Conservation (phyloP, 164 flowering plant species). For the Nymphaea thermarum region DNA sequence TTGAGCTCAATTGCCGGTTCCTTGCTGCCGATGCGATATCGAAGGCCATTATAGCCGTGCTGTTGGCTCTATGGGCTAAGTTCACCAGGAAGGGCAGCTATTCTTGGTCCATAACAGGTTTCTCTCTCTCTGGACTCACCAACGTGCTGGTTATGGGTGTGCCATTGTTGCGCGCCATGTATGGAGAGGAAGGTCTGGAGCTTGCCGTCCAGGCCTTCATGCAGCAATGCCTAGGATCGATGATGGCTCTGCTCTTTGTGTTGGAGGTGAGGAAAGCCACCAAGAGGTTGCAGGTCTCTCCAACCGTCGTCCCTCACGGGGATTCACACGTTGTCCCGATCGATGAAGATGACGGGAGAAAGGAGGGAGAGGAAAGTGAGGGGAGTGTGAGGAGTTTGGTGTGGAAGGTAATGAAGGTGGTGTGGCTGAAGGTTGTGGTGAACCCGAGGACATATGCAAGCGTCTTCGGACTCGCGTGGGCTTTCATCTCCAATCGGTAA, state of each 20-base stretch:
- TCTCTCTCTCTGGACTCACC: constrained; percentile 49
- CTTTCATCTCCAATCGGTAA: constrained; percentile 49
- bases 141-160: constrained; percentile 63
- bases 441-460: constrained; percentile 61
- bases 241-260: constrained; percentile 37
- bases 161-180: constrained; percentile 63
- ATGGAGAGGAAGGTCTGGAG: constrained; percentile 36
- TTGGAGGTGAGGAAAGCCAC: constrained; percentile 25
- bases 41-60: constrained; percentile 30
- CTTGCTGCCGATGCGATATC: constrained; percentile 51
- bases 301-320: no score
- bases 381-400: constrained; percentile 23
- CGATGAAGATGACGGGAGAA: no score
- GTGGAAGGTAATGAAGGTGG: constrained; percentile 37
- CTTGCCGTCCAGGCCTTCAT: constrained; percentile 54
- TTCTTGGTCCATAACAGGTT: constrained; percentile 61
- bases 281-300: background rate
- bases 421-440: constrained; percentile 37
- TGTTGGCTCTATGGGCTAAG: constrained; percentile 51
- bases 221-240: constrained; percentile 51
- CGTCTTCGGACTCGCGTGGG: constrained; percentile 52
- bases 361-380: background rate
- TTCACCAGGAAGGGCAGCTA: constrained; percentile 36
- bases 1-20: constrained; percentile 38
- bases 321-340: no score